Percentiles rank a stretch among this genome's conserved stretches.
phyloP scores from a whole-genome alignment of 148 eudicot genomes.

The Selenicereus undatus region DNA sequence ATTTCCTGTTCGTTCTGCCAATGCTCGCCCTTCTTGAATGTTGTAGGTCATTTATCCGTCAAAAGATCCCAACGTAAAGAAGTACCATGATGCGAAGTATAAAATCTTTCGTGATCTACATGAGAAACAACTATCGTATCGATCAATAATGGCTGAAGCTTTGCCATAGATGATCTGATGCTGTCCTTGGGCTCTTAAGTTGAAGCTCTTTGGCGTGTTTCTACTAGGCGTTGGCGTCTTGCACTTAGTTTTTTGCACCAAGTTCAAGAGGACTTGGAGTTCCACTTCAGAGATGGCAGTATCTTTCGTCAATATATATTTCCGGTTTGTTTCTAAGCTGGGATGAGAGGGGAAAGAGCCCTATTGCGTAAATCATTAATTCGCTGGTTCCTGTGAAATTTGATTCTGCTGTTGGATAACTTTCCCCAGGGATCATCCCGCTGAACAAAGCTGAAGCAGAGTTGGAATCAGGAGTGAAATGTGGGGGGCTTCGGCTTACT shows the following conservation, averaged over 20 bases:
- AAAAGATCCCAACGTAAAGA: constrained; percentile 67
- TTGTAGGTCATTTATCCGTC: constrained; percentile 79
- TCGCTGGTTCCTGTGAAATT: too few relatives aligned
- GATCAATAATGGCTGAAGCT: constrained; percentile 66
- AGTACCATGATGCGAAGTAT: constrained; percentile 90
- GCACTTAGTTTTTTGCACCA: background rate
- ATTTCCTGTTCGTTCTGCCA: background rate
- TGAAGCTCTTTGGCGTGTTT: background rate
- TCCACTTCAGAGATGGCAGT: background rate
- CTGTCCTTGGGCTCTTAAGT: too few relatives aligned
- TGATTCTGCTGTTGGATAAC: background rate
- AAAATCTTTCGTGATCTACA: constrained; percentile 72
- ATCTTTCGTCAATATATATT: background rate
- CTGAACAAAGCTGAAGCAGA: background rate
- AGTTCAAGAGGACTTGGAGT: background rate
- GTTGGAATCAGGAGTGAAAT: background rate
- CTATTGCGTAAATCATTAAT: too few relatives aligned
- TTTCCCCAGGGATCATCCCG: background rate
- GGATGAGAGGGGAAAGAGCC: too few relatives aligned
- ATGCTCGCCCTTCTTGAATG: constrained; percentile 7
- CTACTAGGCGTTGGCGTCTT: too few relatives aligned
- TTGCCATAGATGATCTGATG: too few relatives aligned
- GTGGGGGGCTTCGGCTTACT: background rate
- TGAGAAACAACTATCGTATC: constrained; percentile 66
- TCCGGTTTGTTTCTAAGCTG: background rate